These are phyloP conservation scores for Aspergillus eucalypticola DNA, from an alignment of 2,329 filamentous ascomycete species.

Conservation along the genomic window DNA sequence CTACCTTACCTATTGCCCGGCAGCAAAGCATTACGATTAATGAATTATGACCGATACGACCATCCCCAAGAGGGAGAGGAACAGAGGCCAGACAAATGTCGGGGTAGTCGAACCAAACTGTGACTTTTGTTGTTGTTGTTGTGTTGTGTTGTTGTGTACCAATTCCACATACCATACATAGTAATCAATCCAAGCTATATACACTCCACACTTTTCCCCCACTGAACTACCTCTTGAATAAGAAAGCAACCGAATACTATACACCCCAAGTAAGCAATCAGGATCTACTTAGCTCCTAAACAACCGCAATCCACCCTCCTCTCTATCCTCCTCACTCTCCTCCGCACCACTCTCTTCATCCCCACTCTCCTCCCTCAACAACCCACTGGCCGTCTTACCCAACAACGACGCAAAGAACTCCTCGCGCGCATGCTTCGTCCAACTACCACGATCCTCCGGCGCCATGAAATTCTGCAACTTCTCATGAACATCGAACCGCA, in stretches of 20 bases:
- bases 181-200: conserved; percentile 2
- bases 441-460: conserved; percentile 75
- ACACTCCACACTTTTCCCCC: background rate
- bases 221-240: too few species aligned
- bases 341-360: conserved; percentile 45
- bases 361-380: conserved; percentile 60
- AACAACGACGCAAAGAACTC: conserved; percentile 73
- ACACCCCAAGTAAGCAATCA: too few species aligned
- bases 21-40: background rate
- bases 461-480: conserved; percentile 99
- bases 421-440: conserved; percentile 79
- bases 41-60: background rate
- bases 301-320: conserved; percentile 36
- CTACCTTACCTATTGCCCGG: too few species aligned
- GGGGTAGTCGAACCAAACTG: background rate
- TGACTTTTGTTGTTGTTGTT: conserved; percentile 1
- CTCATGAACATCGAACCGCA: conserved; percentile 93
- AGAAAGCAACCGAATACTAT: too few species aligned
- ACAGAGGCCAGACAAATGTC: background rate
- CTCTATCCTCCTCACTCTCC: conserved; percentile 32
- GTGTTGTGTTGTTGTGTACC: background rate
- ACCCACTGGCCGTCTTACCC: conserved; percentile 63
- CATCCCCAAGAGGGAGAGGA: background rate
- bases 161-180: conserved; percentile 1
- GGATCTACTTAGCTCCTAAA: conserved; percentile 25